Evolutionary conservation across 805 yeast species (phyloP), one percentile per base, ranked within the genome.

Genomic region (Lipomyces yamadae): DNA sequence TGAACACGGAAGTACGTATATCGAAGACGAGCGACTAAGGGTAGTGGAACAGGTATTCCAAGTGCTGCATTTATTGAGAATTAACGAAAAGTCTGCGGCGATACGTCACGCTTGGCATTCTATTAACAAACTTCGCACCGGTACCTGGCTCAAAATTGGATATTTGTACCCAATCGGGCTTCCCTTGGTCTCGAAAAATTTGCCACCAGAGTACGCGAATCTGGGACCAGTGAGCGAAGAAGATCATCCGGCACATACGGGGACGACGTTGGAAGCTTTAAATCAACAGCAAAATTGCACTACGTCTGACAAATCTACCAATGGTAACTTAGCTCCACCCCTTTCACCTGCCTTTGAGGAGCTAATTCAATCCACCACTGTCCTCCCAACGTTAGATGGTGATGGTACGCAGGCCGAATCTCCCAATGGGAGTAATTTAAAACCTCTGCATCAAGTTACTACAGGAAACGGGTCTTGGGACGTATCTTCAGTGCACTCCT

Each of bases 81-180:
- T 65, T 6, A 5, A 10, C 7, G 68, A 65, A 10, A 62, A 58
- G 2, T 62, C 65, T 3, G 61, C 56, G 35, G 58, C 63, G 5
- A 56, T 65, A 6, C 50, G 62, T 6, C 35, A 57, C 33, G 56
- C 59, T 57, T 65, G 68, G 68, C 54, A 63, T 29, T 24, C 56
- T 5, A 50, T 65, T 13, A 65, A 65, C 53, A 58, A 63, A 33
- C 66, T 65, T 10, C 62, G 68, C 5, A 62, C 66, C 6, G 68
- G 68, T 24, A 64, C 67, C 11, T 65, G 63, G 63, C 54, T 65
- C 37, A 62, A 62, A 45, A 62, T 65, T 2, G 66, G 68, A 4
- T 65, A 62, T 54, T 8, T 58, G 13, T 54, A 62, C 29, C 68
- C 68, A 11, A n/a, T 58, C n/a, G 68, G 68, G 5, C 60, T 65